Evolutionary conservation across 805 yeast species (phyloP).

Genomic region (Saccharomyces paradoxus): DNA sequence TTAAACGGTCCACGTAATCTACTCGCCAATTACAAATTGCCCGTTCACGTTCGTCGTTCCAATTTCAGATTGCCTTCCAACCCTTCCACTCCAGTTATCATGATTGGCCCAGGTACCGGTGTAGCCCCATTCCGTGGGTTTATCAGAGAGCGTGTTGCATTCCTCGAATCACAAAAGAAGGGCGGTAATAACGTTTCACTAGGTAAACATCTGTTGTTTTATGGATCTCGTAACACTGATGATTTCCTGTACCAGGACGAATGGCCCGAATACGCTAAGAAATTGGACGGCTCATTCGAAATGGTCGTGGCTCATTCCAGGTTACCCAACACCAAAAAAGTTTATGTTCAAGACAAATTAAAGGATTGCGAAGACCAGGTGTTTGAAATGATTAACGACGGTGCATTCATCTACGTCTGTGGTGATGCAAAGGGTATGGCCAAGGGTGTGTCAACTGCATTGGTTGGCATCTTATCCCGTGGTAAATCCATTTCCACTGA

Average conservation of each 20-base stretch:
- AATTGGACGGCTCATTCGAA: constrained; percentile 53
- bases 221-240: constrained; percentile 80
- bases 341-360: constrained; percentile 81
- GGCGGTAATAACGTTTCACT: constrained; percentile 32
- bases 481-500: constrained; percentile 57
- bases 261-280: constrained; percentile 69
- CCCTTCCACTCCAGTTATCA: constrained; percentile 72
- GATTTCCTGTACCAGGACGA: constrained; percentile 85
- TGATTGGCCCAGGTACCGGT: constrained; percentile 98
- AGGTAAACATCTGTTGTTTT: constrained; percentile 73
- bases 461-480: constrained; percentile 52
- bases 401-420: constrained; percentile 90
- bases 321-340: constrained; percentile 45
- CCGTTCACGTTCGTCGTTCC: constrained; percentile 90
- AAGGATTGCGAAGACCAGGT: constrained; percentile 41
- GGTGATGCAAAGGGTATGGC: constrained; percentile 98
- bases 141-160: constrained; percentile 72
- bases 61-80: constrained; percentile 88
- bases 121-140: constrained; percentile 98
- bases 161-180: constrained; percentile 33
- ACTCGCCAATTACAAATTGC: constrained; percentile 46
- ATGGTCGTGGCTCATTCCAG: constrained; percentile 83
- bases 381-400: constrained; percentile 43
- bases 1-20: constrained; percentile 77
- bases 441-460: constrained; percentile 73